Evolutionary conservation across 305 asterid genomes (phyloP), one percentile per base, ranked within the genome.

Genomic region (Solanum hybrid): DNA sequence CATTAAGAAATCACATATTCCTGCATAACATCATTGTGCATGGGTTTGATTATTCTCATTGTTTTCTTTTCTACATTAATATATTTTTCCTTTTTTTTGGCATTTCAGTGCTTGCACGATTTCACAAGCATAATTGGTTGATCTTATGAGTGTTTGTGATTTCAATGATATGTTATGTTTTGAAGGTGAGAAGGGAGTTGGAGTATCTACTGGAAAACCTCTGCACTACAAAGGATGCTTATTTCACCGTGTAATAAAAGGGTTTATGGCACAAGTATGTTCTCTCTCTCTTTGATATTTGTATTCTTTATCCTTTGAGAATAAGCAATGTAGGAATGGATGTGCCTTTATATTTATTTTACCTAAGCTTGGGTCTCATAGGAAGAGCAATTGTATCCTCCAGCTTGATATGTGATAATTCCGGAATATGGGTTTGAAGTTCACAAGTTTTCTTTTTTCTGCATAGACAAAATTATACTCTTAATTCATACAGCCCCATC

Each of bases 201-300:
- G 99, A 91, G 87, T 76, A 86, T 91, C 96, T 80, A 94, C 99
- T 3, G 96, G 98, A 88, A 97, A 96, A 92, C 97, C 98, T 92
- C 94, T 96, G 88, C 98, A 97, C 94, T 97, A 94, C 95, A 97
- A 96, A 93, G 98, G 99, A 90, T 90, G 96, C 79, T 89, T 93
- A 38, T 96, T 97, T 91, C 99, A 97, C 88, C 99, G 99, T 91
- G 95, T 97, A 88, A 96, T 97, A 77, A 96, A 93, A 92, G 99
- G 98, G 89, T 97, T 97, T 93, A 97, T 97, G 99, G 97, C 96
- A 35, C 99, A 96, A 91, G 99, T 97, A 94, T 94, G 95, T 91
- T 89, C 79, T 87, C 38, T 31, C 38, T 46, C 75, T 31, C 87
- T 51, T 3, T 20, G 29, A 31, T 10, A 51, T 20, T 82, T 84